Evolutionary conservation across 352 stramenopile species (phyloP), one percentile per base, ranked within the genome.

Genomic region (Pythium rishiriense): DNA sequence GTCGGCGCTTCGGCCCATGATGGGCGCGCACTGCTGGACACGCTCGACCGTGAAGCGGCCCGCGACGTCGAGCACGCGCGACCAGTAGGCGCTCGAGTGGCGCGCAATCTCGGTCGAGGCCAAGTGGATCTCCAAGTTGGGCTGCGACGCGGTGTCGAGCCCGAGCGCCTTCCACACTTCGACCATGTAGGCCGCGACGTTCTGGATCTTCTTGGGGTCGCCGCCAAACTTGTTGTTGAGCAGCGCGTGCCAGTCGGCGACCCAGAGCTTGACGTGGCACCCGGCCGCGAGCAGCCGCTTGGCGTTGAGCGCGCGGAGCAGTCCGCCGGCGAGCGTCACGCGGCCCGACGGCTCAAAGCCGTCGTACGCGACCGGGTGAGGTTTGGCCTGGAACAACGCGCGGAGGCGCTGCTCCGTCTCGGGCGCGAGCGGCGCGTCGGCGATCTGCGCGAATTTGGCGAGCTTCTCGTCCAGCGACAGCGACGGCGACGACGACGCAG

Each of bases 181-280:
- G 50, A 99, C 96, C 75, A 99, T 96, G 83, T 99, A 99, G 31
- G 90, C 70, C 21, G 83, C 88, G 22, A 98, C 89, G 37, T 74
- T 94, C 62, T 93, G 83, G 63, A 99, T 98, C 82, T 99, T 99
- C 69, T 98, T 96, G 9, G 98, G 76, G 75, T 99, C 97, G 50
- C 97, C 97, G 55, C 96, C 97, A 83, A 99, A 99, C 82, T 99
- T 99, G 83, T 99, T 98, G 79, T 99, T 99, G 78, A 99, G 97
- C 62, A 99, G 82, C 24, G 97, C 98, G 81, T 99, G 99, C 85
- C 97, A 98, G 82, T 99, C 98, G 7, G 97, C 98, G 11, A 99
- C 96, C 86, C 97, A 98, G 69, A 99, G 98, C 70, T 97, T 95
- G 72, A 99, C 99, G 39, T 95, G 96, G 47, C 94, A 97, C 26